Base-by-base conservation (phyloP, 2,329 filamentous ascomycete genomes). In the Aspergillus awamori region DNA sequence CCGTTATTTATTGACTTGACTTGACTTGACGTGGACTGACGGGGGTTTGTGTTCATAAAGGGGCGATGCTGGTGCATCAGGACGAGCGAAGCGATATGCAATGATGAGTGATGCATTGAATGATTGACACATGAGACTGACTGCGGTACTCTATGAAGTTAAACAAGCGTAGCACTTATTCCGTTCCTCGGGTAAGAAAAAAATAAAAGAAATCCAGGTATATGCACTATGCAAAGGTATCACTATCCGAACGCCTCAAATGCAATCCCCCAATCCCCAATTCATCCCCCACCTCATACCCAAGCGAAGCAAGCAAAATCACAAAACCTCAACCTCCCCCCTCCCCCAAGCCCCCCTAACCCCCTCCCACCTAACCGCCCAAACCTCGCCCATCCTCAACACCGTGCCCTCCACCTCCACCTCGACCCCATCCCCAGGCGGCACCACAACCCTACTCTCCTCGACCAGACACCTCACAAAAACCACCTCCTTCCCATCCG, bases 401-500 rank as follows among this genome's bases (percentile, higher is more conserved):
- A 68, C 74, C 60, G 73, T 70, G 26, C 76, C 78, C 36, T 71
- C 61, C 60, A 70, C 64, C 56, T 74, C 71, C 58, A 63, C 68
- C 30, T 68, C 69, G 1, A 70, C 65, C 2, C 65, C 70, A 51
- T 73, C 73, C 17, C 69, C 74, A 2, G 70, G 70, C 7, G 72
- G 74, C 47, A 77, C 64, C 33, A 78, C 61, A 61, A 79, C 71
- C 24, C 69, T 81, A 8, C 86, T 80, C 74, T 86, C 83, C 17
- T 73, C 76, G 0, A 62, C 73, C 22, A 81, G 60, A 74, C 79
- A 81, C 63, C 94, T 83, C 43, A 93, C 87, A 76, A 99, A 97
- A 2, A 98, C 93, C 7, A 92, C 92, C 2, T 86, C 83, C 63
- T 95, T 90, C 52, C 87, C 79, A 74, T 98, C 95, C 0, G 95